These are phyloP conservation scores for Diaporthe vaccinii DNA, from an alignment of 2,329 filamentous ascomycete species.

Conservation along the genomic window DNA sequence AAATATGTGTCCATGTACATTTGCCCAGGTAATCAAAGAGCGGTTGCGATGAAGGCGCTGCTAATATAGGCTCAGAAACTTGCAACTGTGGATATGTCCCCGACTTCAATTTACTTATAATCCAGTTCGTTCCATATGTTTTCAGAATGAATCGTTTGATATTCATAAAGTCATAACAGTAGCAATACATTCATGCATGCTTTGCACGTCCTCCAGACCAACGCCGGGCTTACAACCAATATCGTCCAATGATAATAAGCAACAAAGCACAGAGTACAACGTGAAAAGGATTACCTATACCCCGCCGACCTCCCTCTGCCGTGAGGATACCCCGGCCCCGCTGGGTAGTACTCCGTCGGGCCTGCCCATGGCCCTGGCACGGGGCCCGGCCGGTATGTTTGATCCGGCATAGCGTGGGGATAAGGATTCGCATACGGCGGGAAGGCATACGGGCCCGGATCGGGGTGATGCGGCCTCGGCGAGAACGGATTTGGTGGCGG, in stretches of 20 bases:
- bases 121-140: rapidly evolving
- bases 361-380: not conserved
- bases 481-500: not conserved
- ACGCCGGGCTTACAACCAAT: not conserved
- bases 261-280: not conserved
- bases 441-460: not conserved
- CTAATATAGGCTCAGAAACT: too few species aligned
- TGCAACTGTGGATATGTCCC: too few species aligned
- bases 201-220: not conserved
- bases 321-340: not conserved
- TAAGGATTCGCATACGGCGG: not conserved
- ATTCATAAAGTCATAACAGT: not conserved
- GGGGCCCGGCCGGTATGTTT: not conserved
- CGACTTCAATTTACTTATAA: not conserved
- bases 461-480: not conserved
- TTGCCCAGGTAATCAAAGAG: too few species aligned
- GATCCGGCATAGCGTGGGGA: not conserved
- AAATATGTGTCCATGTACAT: too few species aligned
- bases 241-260: not conserved
- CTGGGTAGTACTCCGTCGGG: not conserved
- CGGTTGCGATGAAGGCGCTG: too few species aligned
- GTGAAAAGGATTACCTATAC: not conserved
- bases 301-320: not conserved
- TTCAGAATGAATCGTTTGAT: not conserved
- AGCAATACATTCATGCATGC: not conserved